phyloP scores from a whole-genome alignment of 108 stramenopile species.

The Nitzschia sp. region DNA sequence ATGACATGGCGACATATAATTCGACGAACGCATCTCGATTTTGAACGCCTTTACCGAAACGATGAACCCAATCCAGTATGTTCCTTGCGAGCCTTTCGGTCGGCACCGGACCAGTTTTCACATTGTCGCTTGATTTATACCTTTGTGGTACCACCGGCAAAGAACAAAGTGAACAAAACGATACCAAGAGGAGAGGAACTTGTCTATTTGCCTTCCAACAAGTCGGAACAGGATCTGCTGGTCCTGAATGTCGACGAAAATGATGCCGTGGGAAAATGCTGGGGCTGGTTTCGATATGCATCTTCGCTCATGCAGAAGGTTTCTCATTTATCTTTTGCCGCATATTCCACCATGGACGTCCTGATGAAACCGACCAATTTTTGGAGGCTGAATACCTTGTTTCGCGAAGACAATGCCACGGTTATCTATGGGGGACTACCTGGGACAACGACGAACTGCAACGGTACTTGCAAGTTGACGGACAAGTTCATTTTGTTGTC shows the following conservation, averaged over 20 bases:
- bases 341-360: slow-evolving; percentile 4
- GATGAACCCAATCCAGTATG: slow-evolving; percentile 19
- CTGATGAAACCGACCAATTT: slow-evolving; percentile 7
- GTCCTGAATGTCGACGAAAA: slow-evolving; percentile 1
- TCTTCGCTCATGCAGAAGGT: no score
- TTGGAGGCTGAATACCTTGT: neutral
- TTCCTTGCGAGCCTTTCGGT: slow-evolving; percentile 5
- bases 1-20: slow-evolving; percentile 22
- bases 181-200: slow-evolving; percentile 3
- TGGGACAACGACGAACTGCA: no score
- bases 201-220: no score
- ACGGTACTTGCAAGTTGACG: no score
- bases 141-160: slow-evolving; percentile 1
- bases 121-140: slow-evolving; percentile 10
- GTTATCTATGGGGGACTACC: slow-evolving; percentile 8
- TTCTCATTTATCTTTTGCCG: neutral
- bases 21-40: slow-evolving; percentile 17
- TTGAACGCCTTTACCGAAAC: slow-evolving; percentile 12
- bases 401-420: neutral
- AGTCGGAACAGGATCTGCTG: slow-evolving; percentile 6
- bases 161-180: neutral
- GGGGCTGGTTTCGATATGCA: neutral
- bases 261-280: slow-evolving; percentile 3
- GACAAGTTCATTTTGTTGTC: slow-evolving; percentile 12
- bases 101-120: neutral